Evolutionary conservation across 805 yeast species (phyloP).

Genomic region (Yarrowia divulgata): DNA sequence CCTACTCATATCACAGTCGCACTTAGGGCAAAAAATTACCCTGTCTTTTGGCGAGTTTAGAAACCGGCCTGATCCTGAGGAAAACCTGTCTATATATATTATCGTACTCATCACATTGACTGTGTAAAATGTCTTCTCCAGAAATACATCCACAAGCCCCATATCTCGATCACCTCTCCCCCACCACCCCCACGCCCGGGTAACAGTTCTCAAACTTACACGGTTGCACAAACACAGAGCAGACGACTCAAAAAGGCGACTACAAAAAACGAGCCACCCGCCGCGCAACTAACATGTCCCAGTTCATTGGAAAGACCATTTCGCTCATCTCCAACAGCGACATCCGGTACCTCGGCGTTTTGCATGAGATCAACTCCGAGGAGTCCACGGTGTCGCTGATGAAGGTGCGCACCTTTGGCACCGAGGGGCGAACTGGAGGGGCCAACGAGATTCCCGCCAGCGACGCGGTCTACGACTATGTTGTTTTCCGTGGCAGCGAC

Average conservation of each 20-base stretch:
- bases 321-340: conserved; percentile 80
- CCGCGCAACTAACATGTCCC: conserved; percentile 66
- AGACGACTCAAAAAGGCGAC: conserved; percentile 15
- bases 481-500: conserved; percentile 89
- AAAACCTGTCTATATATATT: background rate
- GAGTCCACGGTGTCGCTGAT: conserved; percentile 86
- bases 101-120: too few relatives aligned
- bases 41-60: background rate
- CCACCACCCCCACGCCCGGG: background rate
- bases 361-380: conserved; percentile 86
- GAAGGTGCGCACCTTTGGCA: conserved; percentile 83
- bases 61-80: background rate
- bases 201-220: conserved; percentile 27
- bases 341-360: conserved; percentile 85
- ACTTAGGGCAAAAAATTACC: conserved; percentile 26
- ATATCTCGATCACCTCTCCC: background rate
- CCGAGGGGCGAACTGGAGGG: conserved; percentile 85
- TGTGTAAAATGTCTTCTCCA: too few relatives aligned
- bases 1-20: too few relatives aligned
- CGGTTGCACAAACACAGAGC: background rate
- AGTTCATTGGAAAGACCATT: conserved; percentile 89
- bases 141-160: background rate
- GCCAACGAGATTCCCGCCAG: conserved; percentile 75
- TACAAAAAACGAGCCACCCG: too few relatives aligned
- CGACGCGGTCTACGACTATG: conserved; percentile 70